Conservation (phyloP, 192 early-diverging fungal species). For the Rhizophlyctis rosea region DNA sequence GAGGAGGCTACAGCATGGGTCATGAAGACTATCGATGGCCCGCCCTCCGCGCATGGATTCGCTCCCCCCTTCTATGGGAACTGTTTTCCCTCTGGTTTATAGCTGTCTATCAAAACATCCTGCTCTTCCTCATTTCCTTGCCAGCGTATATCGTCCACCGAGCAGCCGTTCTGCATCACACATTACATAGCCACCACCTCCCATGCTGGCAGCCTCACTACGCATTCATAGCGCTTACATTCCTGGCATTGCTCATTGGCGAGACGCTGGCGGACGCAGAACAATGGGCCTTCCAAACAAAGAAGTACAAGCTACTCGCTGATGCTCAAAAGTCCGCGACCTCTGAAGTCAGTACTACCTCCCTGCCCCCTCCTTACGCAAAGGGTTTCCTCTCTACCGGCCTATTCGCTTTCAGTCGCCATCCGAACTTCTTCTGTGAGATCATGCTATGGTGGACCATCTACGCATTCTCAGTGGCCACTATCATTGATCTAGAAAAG, state of each 20-base stretch:
- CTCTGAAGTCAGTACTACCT: no score
- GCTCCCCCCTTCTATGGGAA: constrained; percentile 49
- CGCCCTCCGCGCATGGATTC: constrained; percentile 29
- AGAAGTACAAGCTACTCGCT: constrained; percentile 37
- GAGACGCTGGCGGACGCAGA: constrained; percentile 81
- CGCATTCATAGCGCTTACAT: background rate
- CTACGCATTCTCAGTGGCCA: constrained; percentile 57
- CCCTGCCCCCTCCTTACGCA: constrained; percentile 32
- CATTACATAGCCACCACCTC: no score
- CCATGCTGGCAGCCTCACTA: background rate
- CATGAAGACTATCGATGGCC: constrained; percentile 79
- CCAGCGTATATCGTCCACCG: constrained; percentile 35
- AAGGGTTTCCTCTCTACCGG: constrained; percentile 74
- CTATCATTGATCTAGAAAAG: constrained; percentile 20
- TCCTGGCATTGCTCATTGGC: constrained; percentile 25
- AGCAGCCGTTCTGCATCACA: background rate
- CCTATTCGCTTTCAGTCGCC: constrained; percentile 70
- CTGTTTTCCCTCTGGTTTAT: constrained; percentile 72
- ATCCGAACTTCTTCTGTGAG: constrained; percentile 87
- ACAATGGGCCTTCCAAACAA: constrained; percentile 67
- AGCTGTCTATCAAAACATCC: constrained; percentile 63
- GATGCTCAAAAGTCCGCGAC: constrained; percentile 25
- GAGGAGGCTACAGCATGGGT: constrained; percentile 64
- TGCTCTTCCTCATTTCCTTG: constrained; percentile 58
- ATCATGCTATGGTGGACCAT: constrained; percentile 40